Base-by-base conservation (phyloP, 352 stramenopile genomes). In the Pythium plurisporium region DNA sequence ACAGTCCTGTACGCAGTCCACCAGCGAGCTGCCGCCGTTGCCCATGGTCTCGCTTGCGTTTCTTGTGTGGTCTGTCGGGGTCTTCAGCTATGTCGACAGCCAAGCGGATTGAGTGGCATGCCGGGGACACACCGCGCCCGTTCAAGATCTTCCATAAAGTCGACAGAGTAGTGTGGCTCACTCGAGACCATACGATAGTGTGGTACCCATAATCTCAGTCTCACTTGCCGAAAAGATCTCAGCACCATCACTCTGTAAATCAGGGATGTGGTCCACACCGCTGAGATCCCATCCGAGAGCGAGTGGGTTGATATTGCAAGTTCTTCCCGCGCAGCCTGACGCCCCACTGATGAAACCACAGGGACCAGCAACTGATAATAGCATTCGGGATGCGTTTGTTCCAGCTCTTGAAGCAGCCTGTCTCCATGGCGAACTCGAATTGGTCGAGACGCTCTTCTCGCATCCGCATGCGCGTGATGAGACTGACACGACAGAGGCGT, bases 1-100 rank as follows among this genome's bases (percentile, higher is more conserved):
- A 52, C 65, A 64, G 44, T 84, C 72, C 38, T 80, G 57, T 25
- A 83, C 72, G 51, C 64, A 78, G 59, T 87, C 76, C 5, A 79
- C 70, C 41, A 87, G 40, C 20, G 59, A 43, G 46, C 53, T 68
- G 33, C 54, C 20, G 14, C 29, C 22, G 60, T 45, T 62, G 31
- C 60, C 53, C 60, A 68, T 63, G 25, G 11, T n/a, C n/a, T n/a
- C n/a, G n/a, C n/a, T n/a, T n/a, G n/a, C n/a, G n/a, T n/a, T n/a
- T n/a, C n/a, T n/a, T n/a, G n/a, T n/a, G n/a, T 59, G 8, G n/a
- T 43, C 9, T 34, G 10, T 22, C 3, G 34, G 33, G 47, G 38
- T 9, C 3, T 2, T 36, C 2, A 12, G 36, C 11, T 15, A 46
- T 33, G 48, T 20, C 9, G 10, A 43, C 37, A 43, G n/a, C 37